Evolutionary conservation across 2,329 filamentous ascomycete genomes (phyloP).

Genomic region (Venturia asperata): DNA sequence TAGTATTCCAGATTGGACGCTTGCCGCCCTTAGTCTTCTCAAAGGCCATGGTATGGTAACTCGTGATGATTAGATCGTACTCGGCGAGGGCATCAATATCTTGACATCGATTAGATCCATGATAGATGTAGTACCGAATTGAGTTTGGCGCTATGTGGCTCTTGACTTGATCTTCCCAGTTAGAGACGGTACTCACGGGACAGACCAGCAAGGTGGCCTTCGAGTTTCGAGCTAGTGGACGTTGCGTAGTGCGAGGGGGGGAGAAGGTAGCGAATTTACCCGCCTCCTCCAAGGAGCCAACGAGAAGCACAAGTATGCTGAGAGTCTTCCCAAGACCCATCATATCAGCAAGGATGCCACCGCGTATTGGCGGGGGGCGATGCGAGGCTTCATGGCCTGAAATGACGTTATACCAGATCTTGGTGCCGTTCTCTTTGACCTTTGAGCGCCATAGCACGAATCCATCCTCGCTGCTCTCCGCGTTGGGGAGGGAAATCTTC

Average conservation of each 20-base stretch:
- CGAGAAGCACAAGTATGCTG: conserved; percentile 73
- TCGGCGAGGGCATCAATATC: conserved; percentile 55
- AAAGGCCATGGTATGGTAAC: conserved; percentile 80
- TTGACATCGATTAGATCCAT: conserved; percentile 67
- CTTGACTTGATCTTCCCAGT: conserved; percentile 90
- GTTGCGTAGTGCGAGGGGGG: conserved; percentile 39
- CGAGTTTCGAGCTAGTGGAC: conserved; percentile 51
- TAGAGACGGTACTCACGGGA: conserved; percentile 72
- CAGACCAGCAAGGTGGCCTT: conserved; percentile 80
- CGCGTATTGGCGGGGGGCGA: conserved; percentile 27
- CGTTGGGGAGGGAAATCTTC: conserved; percentile 50
- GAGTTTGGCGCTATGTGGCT: conserved; percentile 62
- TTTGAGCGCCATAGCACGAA: conserved; percentile 72
- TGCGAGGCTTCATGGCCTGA: conserved; percentile 53
- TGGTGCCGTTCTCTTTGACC: conserved; percentile 49
- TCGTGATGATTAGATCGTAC: conserved; percentile 83
- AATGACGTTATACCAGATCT: conserved; percentile 73
- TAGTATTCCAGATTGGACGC: conserved; percentile 57
- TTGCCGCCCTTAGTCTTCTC: conserved; percentile 56
- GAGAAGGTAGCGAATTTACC: conserved; percentile 50
- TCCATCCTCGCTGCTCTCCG: conserved; percentile 52
- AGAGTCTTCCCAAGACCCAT: conserved; percentile 52
- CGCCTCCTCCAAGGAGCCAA: conserved; percentile 57
- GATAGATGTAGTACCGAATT: conserved; percentile 74
- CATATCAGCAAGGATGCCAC: conserved; percentile 45